Conservation (phyloP, 495 filamentous ascomycete genomes). For the Neohortaea acidophila region DNA sequence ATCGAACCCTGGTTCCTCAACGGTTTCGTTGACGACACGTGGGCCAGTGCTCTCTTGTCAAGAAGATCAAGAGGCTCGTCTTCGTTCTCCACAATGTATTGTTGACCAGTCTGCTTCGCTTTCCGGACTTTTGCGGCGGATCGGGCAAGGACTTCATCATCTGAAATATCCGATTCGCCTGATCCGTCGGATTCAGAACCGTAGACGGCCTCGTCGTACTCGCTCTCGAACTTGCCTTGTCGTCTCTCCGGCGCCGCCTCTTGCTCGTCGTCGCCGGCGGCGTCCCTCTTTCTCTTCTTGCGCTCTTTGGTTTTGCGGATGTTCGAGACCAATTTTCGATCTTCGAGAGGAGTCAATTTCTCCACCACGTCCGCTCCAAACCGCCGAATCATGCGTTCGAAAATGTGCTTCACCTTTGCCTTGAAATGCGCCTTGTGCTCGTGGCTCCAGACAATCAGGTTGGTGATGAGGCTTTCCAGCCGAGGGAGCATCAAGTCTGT, state of each 20-base stretch:
- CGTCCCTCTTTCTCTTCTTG: slow-evolving; percentile 66
- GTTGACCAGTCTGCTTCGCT: slow-evolving; percentile 25
- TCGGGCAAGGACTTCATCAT: slow-evolving; percentile 25
- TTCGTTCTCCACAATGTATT: slow-evolving; percentile 82
- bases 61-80: slow-evolving; percentile 90
- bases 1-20: slow-evolving; percentile 32
- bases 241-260: slow-evolving; percentile 24
- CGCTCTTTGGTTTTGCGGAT: slow-evolving; percentile 87
- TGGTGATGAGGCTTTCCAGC: slow-evolving; percentile 60
- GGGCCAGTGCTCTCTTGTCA: slow-evolving; percentile 71
- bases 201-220: slow-evolving; percentile 90
- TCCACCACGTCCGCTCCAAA: slow-evolving; percentile 73
- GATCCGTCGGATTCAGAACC: slow-evolving; percentile 56
- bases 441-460: slow-evolving; percentile 88
- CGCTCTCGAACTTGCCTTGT: slow-evolving; percentile 60
- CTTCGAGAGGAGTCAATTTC: slow-evolving; percentile 59
- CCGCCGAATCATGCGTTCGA: slow-evolving; percentile 80
- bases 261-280: slow-evolving; percentile 21
- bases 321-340: slow-evolving; percentile 78
- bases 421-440: slow-evolving; percentile 94
- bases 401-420: slow-evolving; percentile 90
- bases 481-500: slow-evolving; percentile 57
- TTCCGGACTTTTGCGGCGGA: slow-evolving; percentile 39
- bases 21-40: slow-evolving; percentile 84
- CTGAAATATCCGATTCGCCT: slow-evolving; percentile 26